Conservation (phyloP, 2,329 filamentous ascomycete genomes). For the Drechslera avenae region DNA sequence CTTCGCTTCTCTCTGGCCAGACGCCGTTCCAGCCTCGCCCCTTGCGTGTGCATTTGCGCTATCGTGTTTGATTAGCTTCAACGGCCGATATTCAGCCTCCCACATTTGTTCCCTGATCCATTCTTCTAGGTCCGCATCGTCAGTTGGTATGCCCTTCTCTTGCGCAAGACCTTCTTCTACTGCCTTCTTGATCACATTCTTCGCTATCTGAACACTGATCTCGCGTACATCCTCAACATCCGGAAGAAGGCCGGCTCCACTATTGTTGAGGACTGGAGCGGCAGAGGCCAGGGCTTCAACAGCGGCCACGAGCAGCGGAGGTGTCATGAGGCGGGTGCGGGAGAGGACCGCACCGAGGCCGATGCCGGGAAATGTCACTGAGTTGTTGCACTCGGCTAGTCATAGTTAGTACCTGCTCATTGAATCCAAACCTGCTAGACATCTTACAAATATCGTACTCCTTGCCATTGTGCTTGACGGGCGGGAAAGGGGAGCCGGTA, state of each 20-base stretch:
- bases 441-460: conserved; percentile 59
- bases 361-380: conserved; percentile 82
- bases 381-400: conserved; percentile 85
- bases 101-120: conserved; percentile 85
- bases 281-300: conserved; percentile 72
- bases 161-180: conserved; percentile 71
- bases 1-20: conserved; percentile 29
- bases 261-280: conserved; percentile 71
- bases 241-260: conserved; percentile 69
- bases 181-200: conserved; percentile 73
- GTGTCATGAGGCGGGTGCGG: conserved; percentile 69
- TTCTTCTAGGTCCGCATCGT: conserved; percentile 63
- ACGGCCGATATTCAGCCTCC: conserved; percentile 69
- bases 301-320: conserved; percentile 82
- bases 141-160: conserved; percentile 66
- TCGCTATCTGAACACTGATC: conserved; percentile 78
- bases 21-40: conserved; percentile 58
- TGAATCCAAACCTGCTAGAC: conserved; percentile 16
- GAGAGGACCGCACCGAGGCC: conserved; percentile 78
- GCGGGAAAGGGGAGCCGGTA: conserved; percentile 81
- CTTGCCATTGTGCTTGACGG: conserved; percentile 65
- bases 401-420: conserved; percentile 8
- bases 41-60: conserved; percentile 63
- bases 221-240: conserved; percentile 75
- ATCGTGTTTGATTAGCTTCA: conserved; percentile 61